phyloP scores from a whole-genome alignment of 2,329 filamentous ascomycete genomes.

The Microcyclospora pomicola region DNA sequence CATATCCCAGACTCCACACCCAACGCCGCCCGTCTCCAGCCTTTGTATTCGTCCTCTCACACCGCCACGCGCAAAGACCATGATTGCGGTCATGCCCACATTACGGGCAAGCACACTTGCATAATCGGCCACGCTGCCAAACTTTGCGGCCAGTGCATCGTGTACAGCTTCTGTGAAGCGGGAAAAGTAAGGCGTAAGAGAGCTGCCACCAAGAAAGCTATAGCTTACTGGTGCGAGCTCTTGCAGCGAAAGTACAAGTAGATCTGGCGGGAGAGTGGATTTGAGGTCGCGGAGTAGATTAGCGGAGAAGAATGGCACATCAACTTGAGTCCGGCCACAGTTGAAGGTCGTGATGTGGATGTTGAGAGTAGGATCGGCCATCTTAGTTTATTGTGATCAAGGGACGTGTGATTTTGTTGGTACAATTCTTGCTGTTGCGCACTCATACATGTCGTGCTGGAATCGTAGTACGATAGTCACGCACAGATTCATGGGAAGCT shows the following conservation, averaged over 20 bases:
- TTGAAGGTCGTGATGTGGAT: constrained; percentile 82
- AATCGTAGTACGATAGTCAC: too few relatives aligned
- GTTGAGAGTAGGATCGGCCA: constrained; percentile 36
- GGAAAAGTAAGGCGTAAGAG: constrained; percentile 61
- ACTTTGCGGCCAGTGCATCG: constrained; percentile 28
- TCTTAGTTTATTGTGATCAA: constrained; percentile 1
- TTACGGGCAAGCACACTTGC: constrained; percentile 57
- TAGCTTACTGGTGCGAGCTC: constrained; percentile 77
- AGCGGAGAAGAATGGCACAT: constrained; percentile 54
- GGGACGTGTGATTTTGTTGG: too few relatives aligned
- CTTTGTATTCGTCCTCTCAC: constrained; percentile 44
- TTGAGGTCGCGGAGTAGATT: constrained; percentile 37
- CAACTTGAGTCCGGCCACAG: constrained; percentile 59
- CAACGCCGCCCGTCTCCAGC: constrained; percentile 67
- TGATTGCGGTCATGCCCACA: constrained; percentile 77
- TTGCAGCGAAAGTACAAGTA: constrained; percentile 60
- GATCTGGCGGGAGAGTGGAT: constrained; percentile 44
- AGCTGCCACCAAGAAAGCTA: constrained; percentile 73
- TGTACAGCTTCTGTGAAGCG: constrained; percentile 54
- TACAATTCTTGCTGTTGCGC: too few relatives aligned
- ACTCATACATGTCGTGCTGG: too few relatives aligned
- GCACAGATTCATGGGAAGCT: too few relatives aligned
- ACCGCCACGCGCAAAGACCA: constrained; percentile 63
- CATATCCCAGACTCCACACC: constrained; percentile 76
- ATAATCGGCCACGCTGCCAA: constrained; percentile 52